These are phyloP conservation scores for Shiraia sp. DNA, from an alignment of 2,329 filamentous ascomycete genomes.

Conservation along the genomic window DNA sequence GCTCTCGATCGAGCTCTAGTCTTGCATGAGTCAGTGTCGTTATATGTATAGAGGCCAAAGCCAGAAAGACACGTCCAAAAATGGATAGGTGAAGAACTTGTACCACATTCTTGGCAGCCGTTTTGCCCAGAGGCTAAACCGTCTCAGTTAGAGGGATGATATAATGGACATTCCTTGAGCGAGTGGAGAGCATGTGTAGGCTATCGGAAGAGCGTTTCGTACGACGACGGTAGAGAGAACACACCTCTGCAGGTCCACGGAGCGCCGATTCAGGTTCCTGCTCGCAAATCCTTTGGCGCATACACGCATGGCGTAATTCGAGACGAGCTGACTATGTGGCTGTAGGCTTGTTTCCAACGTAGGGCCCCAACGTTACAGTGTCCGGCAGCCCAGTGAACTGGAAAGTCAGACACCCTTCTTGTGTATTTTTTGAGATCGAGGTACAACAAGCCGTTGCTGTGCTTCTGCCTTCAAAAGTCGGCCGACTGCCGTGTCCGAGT, in stretches of 20 bases:
- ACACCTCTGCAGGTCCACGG: constrained; percentile 19
- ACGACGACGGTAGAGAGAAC: constrained; percentile 19
- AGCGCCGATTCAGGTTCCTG: constrained; percentile 3
- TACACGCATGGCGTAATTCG: constrained; percentile 10
- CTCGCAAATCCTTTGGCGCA: constrained; percentile 1
- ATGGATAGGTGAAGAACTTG: constrained; percentile 2
- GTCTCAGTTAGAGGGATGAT: constrained; percentile 3
- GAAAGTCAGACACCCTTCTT: constrained; percentile 25
- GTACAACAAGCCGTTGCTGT: constrained; percentile 12
- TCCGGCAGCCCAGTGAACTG: constrained; percentile 22
- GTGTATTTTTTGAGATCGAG: constrained; percentile 17
- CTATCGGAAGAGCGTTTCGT: constrained; percentile 16
- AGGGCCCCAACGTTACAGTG: constrained; percentile 39
- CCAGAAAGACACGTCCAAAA: background rate
- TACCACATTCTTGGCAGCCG: constrained; percentile 12
- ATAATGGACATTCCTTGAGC: constrained; percentile 17
- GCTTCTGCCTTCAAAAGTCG: constrained; percentile 19
- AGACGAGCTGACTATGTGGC: constrained; percentile 22
- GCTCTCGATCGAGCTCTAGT: background rate
- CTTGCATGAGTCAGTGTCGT: constrained; percentile 1
- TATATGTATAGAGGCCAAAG: constrained; percentile 3
- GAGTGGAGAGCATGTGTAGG: constrained; percentile 9
- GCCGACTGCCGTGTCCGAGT: constrained; percentile 15
- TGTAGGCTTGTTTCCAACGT: constrained; percentile 25
- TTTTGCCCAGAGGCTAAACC: constrained; percentile 14